Percentiles rank a stretch among this genome's conserved stretches.
phyloP scores from a whole-genome alignment of 257 asterid genomes.

The Thymus mandschuricus region DNA sequence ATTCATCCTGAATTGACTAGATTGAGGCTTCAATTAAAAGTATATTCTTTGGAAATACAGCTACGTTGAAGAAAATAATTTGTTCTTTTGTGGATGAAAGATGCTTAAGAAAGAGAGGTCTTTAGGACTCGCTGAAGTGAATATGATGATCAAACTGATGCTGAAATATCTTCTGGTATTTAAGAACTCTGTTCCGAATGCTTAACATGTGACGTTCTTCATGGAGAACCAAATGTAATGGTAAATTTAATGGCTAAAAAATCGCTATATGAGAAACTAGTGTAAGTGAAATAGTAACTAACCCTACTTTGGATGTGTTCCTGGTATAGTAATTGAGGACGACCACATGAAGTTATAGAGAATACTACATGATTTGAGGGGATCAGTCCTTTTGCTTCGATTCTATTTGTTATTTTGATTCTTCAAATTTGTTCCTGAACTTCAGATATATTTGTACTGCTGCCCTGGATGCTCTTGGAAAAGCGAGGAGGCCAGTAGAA shows the following conservation, averaged over 20 bases:
- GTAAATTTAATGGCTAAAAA: conserved; percentile 10
- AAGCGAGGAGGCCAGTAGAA: conserved; percentile 93
- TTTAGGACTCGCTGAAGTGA: conserved; percentile 12
- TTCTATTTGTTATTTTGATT: conserved; percentile 5
- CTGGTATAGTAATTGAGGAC: conserved; percentile 20
- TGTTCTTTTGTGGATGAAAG: conserved; percentile 16
- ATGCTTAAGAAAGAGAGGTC: neutral
- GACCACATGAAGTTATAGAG: conserved; percentile 19
- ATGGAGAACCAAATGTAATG: neutral
- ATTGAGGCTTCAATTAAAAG: conserved; percentile 5
- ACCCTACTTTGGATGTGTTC: neutral
- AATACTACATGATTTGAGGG: neutral
- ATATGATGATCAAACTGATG: too few species aligned
- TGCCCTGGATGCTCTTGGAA: conserved; percentile 87
- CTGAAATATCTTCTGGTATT: neutral
- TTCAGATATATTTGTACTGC: conserved; percentile 76
- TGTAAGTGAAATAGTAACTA: neutral
- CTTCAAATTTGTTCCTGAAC: conserved; percentile 18
- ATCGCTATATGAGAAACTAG: too few species aligned
- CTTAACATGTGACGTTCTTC: conserved; percentile 7
- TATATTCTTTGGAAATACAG: neutral
- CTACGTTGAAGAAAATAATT: neutral
- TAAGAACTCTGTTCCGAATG: neutral
- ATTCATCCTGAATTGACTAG: neutral
- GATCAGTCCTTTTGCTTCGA: neutral